A percentile compares a stretch with the other conserved stretches of the same genome.
phyloP scores from a whole-genome alignment of 768 basidiomycete species.

The Auriscalpium microsporum region DNA sequence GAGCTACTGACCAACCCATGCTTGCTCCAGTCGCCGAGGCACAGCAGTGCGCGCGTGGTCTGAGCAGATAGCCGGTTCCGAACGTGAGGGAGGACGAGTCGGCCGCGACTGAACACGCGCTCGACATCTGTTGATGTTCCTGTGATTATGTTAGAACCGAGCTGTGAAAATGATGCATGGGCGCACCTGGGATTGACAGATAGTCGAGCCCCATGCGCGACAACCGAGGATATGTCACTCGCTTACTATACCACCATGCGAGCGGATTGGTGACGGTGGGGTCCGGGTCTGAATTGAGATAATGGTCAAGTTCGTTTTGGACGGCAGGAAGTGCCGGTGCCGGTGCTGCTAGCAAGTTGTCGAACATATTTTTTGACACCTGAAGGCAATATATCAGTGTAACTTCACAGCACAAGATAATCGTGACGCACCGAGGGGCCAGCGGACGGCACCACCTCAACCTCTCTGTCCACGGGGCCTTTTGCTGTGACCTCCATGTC shows the following conservation, averaged over 20 bases:
- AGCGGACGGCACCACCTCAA: too few relatives aligned
- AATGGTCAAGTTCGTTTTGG: background rate
- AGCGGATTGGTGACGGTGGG: background rate
- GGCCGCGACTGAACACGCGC: constrained; percentile 20
- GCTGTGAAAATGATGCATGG: background rate
- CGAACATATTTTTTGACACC: background rate
- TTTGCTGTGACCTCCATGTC: too few relatives aligned
- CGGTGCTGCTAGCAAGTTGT: background rate
- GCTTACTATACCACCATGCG: background rate
- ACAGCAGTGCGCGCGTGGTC: constrained; percentile 23
- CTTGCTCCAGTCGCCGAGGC: constrained; percentile 24
- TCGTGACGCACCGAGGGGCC: too few relatives aligned
- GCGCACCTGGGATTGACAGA: constrained; percentile 9
- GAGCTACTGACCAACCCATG: constrained; percentile 16
- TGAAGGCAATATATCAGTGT: too few relatives aligned
- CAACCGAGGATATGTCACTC: constrained; percentile 14
- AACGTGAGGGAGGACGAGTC: constrained; percentile 21
- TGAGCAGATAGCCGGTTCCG: constrained; percentile 21
- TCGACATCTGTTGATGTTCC: constrained; percentile 26
- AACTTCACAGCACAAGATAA: too few relatives aligned
- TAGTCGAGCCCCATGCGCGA: constrained; percentile 23
- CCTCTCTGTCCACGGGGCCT: too few relatives aligned
- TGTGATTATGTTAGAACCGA: constrained; percentile 5
- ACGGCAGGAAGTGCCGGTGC: background rate
- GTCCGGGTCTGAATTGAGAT: background rate